Conservation (phyloP, 208 protist species). For the Leishmania turanica region DNA sequence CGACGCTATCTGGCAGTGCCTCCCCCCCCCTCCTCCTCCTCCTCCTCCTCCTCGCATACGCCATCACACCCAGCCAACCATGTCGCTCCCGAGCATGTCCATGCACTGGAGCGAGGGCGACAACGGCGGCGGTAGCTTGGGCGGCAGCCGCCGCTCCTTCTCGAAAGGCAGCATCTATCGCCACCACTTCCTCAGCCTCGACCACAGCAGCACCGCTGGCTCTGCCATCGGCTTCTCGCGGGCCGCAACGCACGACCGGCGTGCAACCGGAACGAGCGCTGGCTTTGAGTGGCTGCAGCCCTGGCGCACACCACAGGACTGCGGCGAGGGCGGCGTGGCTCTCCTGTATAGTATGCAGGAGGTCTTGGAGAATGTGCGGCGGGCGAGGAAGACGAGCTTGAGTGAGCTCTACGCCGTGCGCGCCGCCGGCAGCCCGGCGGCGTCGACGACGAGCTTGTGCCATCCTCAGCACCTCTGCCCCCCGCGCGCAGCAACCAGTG, state of each 20-base stretch:
- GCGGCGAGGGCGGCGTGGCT: conserved; percentile 43
- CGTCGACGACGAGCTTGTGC: neutral
- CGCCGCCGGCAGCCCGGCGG: neutral
- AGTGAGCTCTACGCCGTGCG: conserved; percentile 22
- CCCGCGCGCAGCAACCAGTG: neutral
- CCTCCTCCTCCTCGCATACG: neutral
- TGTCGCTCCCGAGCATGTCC: neutral
- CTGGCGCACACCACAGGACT: conserved; percentile 54
- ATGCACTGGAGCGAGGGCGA: neutral
- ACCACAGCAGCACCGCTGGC: neutral
- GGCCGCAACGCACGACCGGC: neutral
- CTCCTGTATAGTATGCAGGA: conserved; percentile 43
- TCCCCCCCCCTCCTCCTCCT: neutral
- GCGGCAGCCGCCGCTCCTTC: neutral
- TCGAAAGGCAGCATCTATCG: neutral
- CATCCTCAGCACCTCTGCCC: neutral
- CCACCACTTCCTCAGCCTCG: neutral
- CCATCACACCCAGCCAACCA: neutral
- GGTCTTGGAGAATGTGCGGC: conserved; percentile 37
- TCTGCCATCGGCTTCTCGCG: neutral
- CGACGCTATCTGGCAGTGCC: no score
- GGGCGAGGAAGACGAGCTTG: conserved; percentile 33
- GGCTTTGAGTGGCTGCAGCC: conserved; percentile 39
- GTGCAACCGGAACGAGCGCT: neutral
- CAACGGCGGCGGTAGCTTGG: neutral